These are phyloP conservation scores for Tremella fuciformis DNA, from an alignment of 768 basidiomycete genomes.

Conservation along the genomic window DNA sequence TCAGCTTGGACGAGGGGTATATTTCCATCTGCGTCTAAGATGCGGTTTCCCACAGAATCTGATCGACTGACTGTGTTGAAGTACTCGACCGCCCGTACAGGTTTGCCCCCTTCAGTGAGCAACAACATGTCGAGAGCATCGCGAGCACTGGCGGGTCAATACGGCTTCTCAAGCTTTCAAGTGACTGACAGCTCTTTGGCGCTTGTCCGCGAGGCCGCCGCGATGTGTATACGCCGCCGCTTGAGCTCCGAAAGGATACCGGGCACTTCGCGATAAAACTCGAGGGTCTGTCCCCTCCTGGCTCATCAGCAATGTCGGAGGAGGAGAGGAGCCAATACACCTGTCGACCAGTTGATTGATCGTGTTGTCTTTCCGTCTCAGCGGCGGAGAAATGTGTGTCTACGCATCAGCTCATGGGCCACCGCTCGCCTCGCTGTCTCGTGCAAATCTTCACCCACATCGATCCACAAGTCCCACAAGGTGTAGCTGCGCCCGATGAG, in stretches of 20 bases:
- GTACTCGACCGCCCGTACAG: constrained; percentile 49
- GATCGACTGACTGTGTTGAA: constrained; percentile 49
- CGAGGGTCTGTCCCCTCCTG: constrained; percentile 61
- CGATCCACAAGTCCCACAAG: constrained; percentile 83
- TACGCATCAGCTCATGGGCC: constrained; percentile 2
- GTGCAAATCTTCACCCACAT: constrained; percentile 58
- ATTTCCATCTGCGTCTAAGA: constrained; percentile 47
- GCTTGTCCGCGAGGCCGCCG: constrained; percentile 71
- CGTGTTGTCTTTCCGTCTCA: constrained; percentile 50
- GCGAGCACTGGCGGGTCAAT: constrained; percentile 60
- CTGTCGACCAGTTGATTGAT: constrained; percentile 51
- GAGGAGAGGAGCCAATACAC: constrained; percentile 11
- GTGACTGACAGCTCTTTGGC: constrained; percentile 65
- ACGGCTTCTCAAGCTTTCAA: background rate
- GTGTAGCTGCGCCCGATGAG: constrained; percentile 62
- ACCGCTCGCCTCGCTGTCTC: background rate
- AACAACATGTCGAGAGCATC: constrained; percentile 62
- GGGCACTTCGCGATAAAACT: constrained; percentile 75
- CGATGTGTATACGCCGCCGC: constrained; percentile 58
- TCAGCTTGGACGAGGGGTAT: constrained; percentile 70
- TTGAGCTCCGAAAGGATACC: constrained; percentile 62
- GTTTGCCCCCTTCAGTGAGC: constrained; percentile 38
- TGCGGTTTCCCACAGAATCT: background rate
- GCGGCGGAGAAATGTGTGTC: constrained; percentile 50
- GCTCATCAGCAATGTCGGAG: background rate